Evolutionary conservation across 768 basidiomycete genomes (phyloP), one percentile per base, ranked within the genome.

Genomic region (Imleria badia): DNA sequence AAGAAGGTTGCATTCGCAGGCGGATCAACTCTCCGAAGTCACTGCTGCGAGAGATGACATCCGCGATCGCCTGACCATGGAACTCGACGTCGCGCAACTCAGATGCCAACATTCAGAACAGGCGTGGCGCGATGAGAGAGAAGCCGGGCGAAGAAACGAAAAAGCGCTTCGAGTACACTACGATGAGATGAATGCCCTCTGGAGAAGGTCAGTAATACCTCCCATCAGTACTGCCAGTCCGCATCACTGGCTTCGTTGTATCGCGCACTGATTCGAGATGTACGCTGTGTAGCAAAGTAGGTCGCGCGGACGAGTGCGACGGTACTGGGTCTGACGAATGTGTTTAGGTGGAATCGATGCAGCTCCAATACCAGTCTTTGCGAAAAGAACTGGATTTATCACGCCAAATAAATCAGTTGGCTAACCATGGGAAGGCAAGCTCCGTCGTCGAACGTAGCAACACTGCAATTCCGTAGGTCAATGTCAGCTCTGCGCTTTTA

Each of bases 191-290:
- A 30, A 54, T 31, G 23, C 17, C 11, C 10, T 9, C 29, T 56
- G 55, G 55, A 44, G 11, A 54, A 17, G 20, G 55, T 54, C 41
- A 30, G 55, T 54, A 31, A 5, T 12, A 13, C 38, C 6, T 34
- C 6, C 19, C 1, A 14, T 6, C 6, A 26, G 26, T 26, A 6
- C 26, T 26, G 26, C 26, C 26, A 26, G 26, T 26, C 6, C 29
- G n/a, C n/a, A n/a, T n/a, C n/a, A n/a, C n/a, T n/a, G n/a, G n/a
- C n/a, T n/a, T n/a, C n/a, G n/a, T n/a, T n/a, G n/a, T n/a, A n/a
- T n/a, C n/a, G n/a, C 15, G 6, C 35, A n/a, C 51, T 56, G 45
- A 53, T 40, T 22, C 5, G 26, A 14, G 7, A 22, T n/a, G 10
- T 6, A 14, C 19, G 6, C n/a, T 19, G n/a, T n/a, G 45, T 33